Base-by-base conservation (phyloP, 148 eudicot species). In the Tetragonia tetragonoides region DNA sequence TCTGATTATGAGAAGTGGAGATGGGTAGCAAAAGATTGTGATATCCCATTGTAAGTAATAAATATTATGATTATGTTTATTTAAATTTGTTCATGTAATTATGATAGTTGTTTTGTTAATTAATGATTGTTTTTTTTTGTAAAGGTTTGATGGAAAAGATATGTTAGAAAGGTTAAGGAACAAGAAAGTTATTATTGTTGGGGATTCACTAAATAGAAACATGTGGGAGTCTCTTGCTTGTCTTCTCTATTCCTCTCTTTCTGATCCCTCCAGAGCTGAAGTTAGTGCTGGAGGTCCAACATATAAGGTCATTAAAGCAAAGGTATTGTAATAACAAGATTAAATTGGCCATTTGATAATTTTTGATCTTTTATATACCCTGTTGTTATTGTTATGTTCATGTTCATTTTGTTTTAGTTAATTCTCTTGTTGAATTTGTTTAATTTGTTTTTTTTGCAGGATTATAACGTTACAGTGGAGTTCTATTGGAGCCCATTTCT, bases 401-500 rank as follows among this genome's bases (percentile, higher is more conserved):
- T 28, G 34, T 28, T 28, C 34, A 28, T 28, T 28, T 28, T 28
- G 34, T 28, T 28, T 28, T 28, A 28, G 34, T 0, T 28, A 28
- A 28, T 28, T 28, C 34, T 49, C 0, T 21, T 12, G 20, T 5
- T 5, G 17, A 12, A 61, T 5, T 11, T 10, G 20, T 65, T 47
- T 49, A 2, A 28, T 20, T 67, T 24, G 24, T 21, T 4, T n/a
- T 4, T n/a, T 7, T 56, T 61, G 20, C 68, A 89, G 92, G 90
- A 89, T 14, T 87, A 87, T 72, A 76, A 87, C 40, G 84, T 83
- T 65, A 78, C 84, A 21, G 77, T 89, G 64, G 90, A 89, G 72
- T 89, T 89, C 77, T 69, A 79, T 53, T 87, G 92, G 92, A 85
- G 89, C 70, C 90, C 90, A 14, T 87, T 89, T 59, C 67, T 87